Evolutionary conservation across 352 stramenopile genomes (phyloP).

Genomic region (Globisporangium middletonii): DNA sequence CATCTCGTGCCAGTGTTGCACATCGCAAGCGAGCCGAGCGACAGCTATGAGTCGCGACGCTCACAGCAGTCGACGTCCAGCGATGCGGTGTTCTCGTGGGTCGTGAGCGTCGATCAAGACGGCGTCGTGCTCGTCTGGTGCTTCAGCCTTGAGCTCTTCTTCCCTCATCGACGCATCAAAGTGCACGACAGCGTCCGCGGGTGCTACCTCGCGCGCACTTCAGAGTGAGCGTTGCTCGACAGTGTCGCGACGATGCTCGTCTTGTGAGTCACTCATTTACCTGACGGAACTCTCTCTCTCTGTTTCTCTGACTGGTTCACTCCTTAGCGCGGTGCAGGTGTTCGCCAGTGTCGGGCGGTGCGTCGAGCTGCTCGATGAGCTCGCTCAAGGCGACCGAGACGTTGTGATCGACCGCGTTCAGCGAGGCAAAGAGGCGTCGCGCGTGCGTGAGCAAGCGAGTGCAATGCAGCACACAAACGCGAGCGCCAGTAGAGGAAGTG

Average conservation of each 20-base stretch:
- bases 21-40: constrained; percentile 27
- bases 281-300: background rate
- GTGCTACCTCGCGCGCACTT: constrained; percentile 17
- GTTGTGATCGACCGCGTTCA: constrained; percentile 20
- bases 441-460: constrained; percentile 12
- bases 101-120: constrained; percentile 45
- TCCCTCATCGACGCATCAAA: constrained; percentile 41
- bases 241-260: background rate
- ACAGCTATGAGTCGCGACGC: constrained; percentile 7
- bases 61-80: constrained; percentile 5
- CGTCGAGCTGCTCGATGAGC: constrained; percentile 27
- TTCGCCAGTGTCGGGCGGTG: constrained; percentile 23
- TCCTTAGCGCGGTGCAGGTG: constrained; percentile 18
- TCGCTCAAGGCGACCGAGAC: constrained; percentile 17
- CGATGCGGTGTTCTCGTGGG: constrained; percentile 40
- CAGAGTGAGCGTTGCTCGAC: constrained; percentile 6
- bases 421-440: constrained; percentile 18
- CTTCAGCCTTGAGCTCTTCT: constrained; percentile 45
- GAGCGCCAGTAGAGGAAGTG: background rate
- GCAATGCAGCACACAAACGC: background rate
- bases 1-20: constrained; percentile 34
- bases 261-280: background rate
- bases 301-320: background rate
- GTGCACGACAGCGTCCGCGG: constrained; percentile 31
- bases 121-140: constrained; percentile 44